A percentile compares a stretch with the other conserved stretches of the same genome.
These are phyloP conservation scores for Orychophragmus violaceus DNA, from an alignment of 345 rosid genomes.

Conservation along the genomic window DNA sequence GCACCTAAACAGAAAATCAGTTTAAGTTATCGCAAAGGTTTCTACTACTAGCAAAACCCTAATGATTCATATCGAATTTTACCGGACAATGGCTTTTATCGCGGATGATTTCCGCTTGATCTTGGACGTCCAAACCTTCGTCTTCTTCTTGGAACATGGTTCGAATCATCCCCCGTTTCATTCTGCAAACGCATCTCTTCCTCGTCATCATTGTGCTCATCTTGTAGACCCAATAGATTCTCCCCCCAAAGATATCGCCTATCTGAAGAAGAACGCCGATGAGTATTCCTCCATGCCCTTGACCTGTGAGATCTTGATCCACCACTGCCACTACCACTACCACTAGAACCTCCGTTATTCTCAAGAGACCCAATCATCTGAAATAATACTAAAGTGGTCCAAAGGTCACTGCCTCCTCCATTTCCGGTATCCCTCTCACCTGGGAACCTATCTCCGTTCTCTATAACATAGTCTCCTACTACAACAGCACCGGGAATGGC, in stretches of 20 bases:
- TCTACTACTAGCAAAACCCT: constrained; percentile 17
- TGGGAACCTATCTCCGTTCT: constrained; percentile 63
- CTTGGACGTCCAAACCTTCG: constrained; percentile 64
- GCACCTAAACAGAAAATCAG: constrained; percentile 36
- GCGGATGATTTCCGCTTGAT: no score
- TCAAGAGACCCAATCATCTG: constrained; percentile 81
- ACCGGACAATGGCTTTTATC: constrained; percentile 30
- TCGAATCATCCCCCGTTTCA: constrained; percentile 45
- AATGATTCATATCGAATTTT: constrained; percentile 23
- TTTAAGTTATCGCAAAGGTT: constrained; percentile 15
- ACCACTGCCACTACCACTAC: constrained; percentile 32
- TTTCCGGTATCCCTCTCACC: constrained; percentile 45
- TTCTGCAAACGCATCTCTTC: constrained; percentile 45
- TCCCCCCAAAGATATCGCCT: constrained; percentile 88
- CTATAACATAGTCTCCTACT: constrained; percentile 89
- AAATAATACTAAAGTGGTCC: constrained; percentile 67
- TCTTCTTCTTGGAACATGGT: constrained; percentile 61
- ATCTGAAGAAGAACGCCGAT: constrained; percentile 58
- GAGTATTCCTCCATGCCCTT: constrained; percentile 64
- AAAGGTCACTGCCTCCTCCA: constrained; percentile 41
- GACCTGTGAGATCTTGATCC: constrained; percentile 52
- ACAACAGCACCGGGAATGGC: constrained; percentile 93
- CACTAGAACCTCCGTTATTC: constrained; percentile 33
- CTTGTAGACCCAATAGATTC: constrained; percentile 75
- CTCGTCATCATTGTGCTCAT: constrained; percentile 42